Conservation (phyloP, 208 protist species). For the Leishmania tropica region DNA sequence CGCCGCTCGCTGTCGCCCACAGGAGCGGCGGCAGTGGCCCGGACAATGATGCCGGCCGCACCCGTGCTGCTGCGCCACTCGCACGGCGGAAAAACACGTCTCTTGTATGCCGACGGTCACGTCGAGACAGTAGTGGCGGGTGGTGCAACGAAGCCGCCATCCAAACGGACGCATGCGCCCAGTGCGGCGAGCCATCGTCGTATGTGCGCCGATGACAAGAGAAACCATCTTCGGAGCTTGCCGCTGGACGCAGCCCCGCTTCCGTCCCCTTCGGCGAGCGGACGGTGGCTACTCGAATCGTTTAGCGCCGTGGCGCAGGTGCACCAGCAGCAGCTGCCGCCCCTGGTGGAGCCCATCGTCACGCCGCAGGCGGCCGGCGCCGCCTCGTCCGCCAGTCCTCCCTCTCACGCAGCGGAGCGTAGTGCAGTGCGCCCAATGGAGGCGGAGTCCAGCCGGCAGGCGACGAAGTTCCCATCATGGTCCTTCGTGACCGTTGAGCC, state of each 20-base stretch:
- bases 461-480: background rate
- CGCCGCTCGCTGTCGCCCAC: background rate
- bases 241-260: background rate
- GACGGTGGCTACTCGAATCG: slow-evolving; percentile 10
- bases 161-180: background rate
- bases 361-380: background rate
- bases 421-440: background rate
- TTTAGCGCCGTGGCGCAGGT: slow-evolving; percentile 16
- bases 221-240: too few species aligned
- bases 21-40: background rate
- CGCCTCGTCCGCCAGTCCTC: background rate
- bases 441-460: too few species aligned
- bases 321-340: background rate
- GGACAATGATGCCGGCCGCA: background rate
- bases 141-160: background rate
- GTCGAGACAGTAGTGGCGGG: slow-evolving; percentile 15
- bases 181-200: background rate
- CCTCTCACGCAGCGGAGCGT: background rate
- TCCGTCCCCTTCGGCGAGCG: background rate
- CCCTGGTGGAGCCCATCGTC: background rate
- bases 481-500: background rate
- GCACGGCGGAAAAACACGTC: slow-evolving; percentile 38
- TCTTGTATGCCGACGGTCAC: slow-evolving; percentile 49
- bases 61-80: slow-evolving; percentile 41
- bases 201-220: background rate